Evolutionary conservation across 257 asterid genomes (phyloP).

Genomic region (Lavandula angustifolia): DNA sequence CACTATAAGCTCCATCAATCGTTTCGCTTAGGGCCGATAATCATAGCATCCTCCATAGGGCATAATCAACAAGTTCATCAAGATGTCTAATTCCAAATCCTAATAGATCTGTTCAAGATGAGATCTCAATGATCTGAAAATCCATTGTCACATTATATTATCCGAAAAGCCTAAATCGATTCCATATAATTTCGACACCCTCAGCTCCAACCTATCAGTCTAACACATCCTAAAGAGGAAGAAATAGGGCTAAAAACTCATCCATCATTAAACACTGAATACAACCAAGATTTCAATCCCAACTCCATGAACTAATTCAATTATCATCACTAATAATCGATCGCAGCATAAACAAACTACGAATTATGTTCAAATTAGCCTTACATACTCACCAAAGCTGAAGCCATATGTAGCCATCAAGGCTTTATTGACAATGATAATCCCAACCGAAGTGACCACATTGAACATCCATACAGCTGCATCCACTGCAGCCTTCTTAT

Average conservation of each 20-base stretch:
- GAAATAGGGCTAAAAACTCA: conserved; percentile 1
- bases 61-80: no score
- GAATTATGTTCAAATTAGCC: not conserved
- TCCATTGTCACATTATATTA: no score
- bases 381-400: conserved; percentile 71
- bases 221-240: conserved; percentile 1
- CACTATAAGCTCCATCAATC: no score
- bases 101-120: no score
- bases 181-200: not conserved
- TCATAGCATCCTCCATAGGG: no score
- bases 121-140: no score
- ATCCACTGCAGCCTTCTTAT: conserved; percentile 87
- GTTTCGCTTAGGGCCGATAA: no score
- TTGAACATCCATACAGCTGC: conserved; percentile 94
- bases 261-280: conserved; percentile 2
- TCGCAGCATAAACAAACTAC: no score
- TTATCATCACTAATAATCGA: conserved; percentile 8
- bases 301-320: conserved; percentile 7
- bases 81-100: no score
- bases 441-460: conserved; percentile 94
- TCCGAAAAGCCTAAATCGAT: not conserved
- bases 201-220: conserved; percentile 3
- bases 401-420: conserved; percentile 93
- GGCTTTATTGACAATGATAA: conserved; percentile 90
- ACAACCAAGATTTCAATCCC: not conserved